Conservation (phyloP, 768 basidiomycete species). For the Tulasnella sp. region DNA sequence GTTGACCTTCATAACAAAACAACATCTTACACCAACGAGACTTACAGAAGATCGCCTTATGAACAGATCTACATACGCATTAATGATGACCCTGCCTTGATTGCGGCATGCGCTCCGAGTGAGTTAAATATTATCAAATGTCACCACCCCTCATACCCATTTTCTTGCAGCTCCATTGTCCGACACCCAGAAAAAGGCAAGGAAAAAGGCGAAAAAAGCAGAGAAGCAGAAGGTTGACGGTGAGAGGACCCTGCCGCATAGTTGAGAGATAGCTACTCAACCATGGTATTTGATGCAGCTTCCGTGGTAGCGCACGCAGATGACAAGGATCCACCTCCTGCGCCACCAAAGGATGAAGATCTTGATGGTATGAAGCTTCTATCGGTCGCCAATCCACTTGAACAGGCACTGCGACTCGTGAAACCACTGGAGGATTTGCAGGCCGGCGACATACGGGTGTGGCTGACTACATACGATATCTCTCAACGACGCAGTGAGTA, state of each 20-base stretch:
- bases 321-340: constrained; percentile 60
- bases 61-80: constrained; percentile 61
- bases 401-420: constrained; percentile 63
- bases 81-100: constrained; percentile 59
- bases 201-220: constrained; percentile 74
- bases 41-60: constrained; percentile 1
- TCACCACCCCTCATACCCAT: neutral
- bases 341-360: constrained; percentile 62
- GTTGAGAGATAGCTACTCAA: neutral
- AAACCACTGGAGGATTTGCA: constrained; percentile 48
- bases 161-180: constrained; percentile 31
- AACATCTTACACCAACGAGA: constrained; percentile 18
- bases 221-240: constrained; percentile 10
- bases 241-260: neutral
- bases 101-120: constrained; percentile 27
- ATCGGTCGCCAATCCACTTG: constrained; percentile 51
- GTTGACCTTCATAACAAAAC: constrained; percentile 5
- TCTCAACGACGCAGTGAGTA: constrained; percentile 66
- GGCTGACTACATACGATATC: constrained; percentile 71
- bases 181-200: constrained; percentile 67
- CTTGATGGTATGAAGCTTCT: constrained; percentile 70
- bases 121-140: neutral
- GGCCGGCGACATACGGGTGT: constrained; percentile 50
- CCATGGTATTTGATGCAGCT: neutral
- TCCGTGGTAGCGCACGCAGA: constrained; percentile 28